phyloP scores from a whole-genome alignment of 768 basidiomycete genomes.

The Boletus barrowsii region DNA sequence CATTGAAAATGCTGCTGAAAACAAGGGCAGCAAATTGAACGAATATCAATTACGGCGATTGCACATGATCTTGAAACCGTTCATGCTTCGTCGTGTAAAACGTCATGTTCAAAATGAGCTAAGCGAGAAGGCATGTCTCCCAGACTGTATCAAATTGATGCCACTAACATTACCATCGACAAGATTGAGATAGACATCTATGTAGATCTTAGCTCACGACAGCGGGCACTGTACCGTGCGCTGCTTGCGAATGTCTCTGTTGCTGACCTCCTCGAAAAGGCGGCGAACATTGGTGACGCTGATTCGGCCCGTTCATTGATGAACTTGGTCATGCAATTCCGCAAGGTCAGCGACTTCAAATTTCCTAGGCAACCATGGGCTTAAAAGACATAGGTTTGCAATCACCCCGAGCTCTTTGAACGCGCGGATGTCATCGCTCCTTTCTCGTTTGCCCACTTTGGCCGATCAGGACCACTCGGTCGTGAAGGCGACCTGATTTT shows the following conservation, averaged over 20 bases:
- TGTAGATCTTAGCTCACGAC: constrained; percentile 90
- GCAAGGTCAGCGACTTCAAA: constrained; percentile 59
- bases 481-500: constrained; percentile 86
- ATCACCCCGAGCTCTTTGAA: constrained; percentile 97
- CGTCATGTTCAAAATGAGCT: constrained; percentile 99
- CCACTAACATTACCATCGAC: constrained; percentile 72
- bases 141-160: constrained; percentile 54
- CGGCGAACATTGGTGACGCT: constrained; percentile 85
- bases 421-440: constrained; percentile 94
- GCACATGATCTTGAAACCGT: constrained; percentile 99
- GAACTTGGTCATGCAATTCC: constrained; percentile 99
- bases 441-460: constrained; percentile 83
- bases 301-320: constrained; percentile 92
- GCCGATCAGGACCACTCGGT: constrained; percentile 73
- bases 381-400: constrained; percentile 68
- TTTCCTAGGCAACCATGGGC: neutral
- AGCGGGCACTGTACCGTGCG: constrained; percentile 85
- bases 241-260: constrained; percentile 92
- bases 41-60: constrained; percentile 92
- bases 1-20: constrained; percentile 92
- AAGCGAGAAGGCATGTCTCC: constrained; percentile 80
- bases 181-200: constrained; percentile 96
- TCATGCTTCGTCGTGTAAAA: constrained; percentile 97
- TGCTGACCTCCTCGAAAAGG: constrained; percentile 89
- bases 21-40: constrained; percentile 87